Base-by-base conservation (phyloP, 768 basidiomycete species). In the Russula dissimulans region DNA sequence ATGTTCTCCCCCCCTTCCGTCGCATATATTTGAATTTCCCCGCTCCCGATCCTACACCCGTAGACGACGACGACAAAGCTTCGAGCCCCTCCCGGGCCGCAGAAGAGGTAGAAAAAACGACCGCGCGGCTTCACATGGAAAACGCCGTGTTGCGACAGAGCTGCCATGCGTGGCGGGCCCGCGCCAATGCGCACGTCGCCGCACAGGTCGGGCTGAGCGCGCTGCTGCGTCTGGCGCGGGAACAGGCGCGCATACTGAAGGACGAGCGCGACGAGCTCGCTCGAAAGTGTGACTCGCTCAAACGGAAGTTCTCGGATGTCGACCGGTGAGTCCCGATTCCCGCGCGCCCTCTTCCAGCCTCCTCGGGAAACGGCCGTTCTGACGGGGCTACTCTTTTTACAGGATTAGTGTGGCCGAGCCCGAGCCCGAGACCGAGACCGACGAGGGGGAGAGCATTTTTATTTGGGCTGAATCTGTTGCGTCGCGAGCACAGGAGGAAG, bases 261-360 rank as follows among this genome's bases (percentile, higher is more conserved):
- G 46, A 60, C 5, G 62, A 65, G 50, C 54, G 54, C 4, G 55
- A 65, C 36, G 62, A 63, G 6, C 46, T 63, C 10, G 42, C 56
- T 18, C 51, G 46, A 46, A 57, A 64, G 56, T 64, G 57, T 44
- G 61, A 48, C 12, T 34, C 61, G 15, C 18, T 64, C 9, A 62
- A 62, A 41, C 60, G 63, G 59, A 64, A 62, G 43, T 60, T 62
- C 38, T 62, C 61, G 56, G 61, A 57, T 43, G 51, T 62, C 3
- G 45, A 54, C 61, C 61, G 56, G 61, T 62, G 56, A 36, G 57
- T 52, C 36, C 53, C 55, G 57, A 50, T 2, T n/a, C 43, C 43
- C 14, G 17, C n/a, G 5, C 15, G 14, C 14, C 41, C n/a, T n/a
- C n/a, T n/a, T n/a, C n/a, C n/a, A n/a, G 47, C 17, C 17, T 39